Evolutionary conservation across 129 eudicot species (phyloP), one percentile per base, ranked within the genome.

Genomic region (Pulicaria dysenterica): DNA sequence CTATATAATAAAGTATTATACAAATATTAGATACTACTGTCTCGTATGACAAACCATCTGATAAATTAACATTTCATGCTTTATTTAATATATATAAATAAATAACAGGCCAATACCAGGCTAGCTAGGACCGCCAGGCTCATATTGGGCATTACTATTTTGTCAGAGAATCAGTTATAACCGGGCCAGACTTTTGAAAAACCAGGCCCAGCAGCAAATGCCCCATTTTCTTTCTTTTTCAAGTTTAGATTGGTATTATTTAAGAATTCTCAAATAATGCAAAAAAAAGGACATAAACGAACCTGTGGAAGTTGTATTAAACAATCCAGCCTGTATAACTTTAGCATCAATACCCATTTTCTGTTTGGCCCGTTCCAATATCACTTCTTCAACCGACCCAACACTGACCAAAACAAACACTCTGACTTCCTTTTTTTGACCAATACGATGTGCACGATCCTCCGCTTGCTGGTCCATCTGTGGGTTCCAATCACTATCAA

Each of bases 331-430:
- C 78, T 94, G 99, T 79, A 94, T 94, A 56, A 94, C 99, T 84
- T 94, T 94, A 8, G 99, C 99, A 86, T 94, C 99, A 79, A 94
- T 94, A 11, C 99, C 99, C 99, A 87, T 94, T 61, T 94, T 94
- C 88, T 94, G 99, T 61, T 94, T 94, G 0, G 99, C 99, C 36
- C 97, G 95, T 56, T 90, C 99, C 77, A 94, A 81, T 54, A 94
- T 94, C 19, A 94, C 99, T 78, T 94, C 99, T 81, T 94, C 99
- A 64, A 94, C 80, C 3, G 99, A 94, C 70, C 99, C 99, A 39
- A 94, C 99, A 67, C 97, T 90, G 16, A 94, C 85, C 86, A 84
- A 81, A 42, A 94, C 93, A 69, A 94, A 90, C 45, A 90, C 95
- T 78, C 97, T 82, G 37, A 94, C 99, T 81, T 94, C 97, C 84